Conservation (phyloP, 371 early-diverging fungal species). For the Rhizopus delemar region DNA sequence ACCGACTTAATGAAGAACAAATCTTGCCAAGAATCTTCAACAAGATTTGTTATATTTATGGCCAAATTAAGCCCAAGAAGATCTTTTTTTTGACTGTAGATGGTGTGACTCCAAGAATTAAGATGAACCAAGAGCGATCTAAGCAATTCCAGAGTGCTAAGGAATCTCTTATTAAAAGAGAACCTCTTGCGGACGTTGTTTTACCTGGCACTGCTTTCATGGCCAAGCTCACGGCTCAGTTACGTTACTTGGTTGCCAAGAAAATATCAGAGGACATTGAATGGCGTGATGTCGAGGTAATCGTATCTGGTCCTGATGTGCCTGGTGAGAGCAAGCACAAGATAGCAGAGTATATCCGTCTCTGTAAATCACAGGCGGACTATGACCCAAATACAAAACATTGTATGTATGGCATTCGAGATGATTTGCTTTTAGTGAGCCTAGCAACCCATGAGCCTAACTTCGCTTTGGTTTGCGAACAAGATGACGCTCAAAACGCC, state of each 20-base stretch:
- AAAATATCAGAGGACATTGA: slow-evolving; percentile 89
- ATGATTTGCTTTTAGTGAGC: slow-evolving; percentile 98
- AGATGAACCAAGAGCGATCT: slow-evolving; percentile 99
- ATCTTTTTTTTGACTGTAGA: slow-evolving; percentile 96
- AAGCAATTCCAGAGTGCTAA: slow-evolving; percentile 93
- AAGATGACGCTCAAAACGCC: slow-evolving; percentile 40
- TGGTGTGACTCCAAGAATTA: slow-evolving; percentile 98
- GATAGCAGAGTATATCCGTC: slow-evolving; percentile 97
- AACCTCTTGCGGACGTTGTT: slow-evolving; percentile 97
- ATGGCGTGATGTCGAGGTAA: slow-evolving; percentile 87
- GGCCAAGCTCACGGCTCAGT: slow-evolving; percentile 80
- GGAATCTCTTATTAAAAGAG: slow-evolving; percentile 68
- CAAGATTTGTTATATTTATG: slow-evolving; percentile 93
- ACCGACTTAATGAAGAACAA: slow-evolving; percentile 75
- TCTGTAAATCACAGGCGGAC: slow-evolving; percentile 73
- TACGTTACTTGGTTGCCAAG: slow-evolving; percentile 91
- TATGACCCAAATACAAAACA: slow-evolving; percentile 89
- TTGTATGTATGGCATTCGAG: slow-evolving; percentile 98
- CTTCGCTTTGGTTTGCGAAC: slow-evolving; percentile 94
- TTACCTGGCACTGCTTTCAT: slow-evolving; percentile 99
- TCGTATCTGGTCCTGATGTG: slow-evolving; percentile 93
- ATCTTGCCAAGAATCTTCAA: slow-evolving; percentile 93
- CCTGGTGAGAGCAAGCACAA: slow-evolving; percentile 99
- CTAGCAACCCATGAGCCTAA: slow-evolving; percentile 94
- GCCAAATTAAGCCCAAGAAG: slow-evolving; percentile 91